Conservation (phyloP, 192 early-diverging fungal species). For the Coemansia sp. region DNA sequence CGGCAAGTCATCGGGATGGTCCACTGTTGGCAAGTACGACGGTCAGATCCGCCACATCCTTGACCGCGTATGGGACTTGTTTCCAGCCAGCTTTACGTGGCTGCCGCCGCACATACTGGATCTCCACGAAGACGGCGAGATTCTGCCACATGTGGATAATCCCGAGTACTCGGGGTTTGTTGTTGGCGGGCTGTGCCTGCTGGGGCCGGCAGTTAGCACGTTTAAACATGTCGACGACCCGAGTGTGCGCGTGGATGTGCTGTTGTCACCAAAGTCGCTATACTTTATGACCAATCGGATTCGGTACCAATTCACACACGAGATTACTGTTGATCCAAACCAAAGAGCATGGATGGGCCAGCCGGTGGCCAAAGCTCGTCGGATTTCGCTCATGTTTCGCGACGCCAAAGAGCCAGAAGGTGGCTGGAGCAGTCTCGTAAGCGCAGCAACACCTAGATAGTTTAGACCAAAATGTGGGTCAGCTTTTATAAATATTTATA, state of each 20-base stretch:
- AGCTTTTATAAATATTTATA: not conserved
- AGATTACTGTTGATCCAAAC: constrained; percentile 59
- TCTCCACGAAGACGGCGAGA: constrained; percentile 67
- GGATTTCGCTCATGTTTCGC: constrained; percentile 77
- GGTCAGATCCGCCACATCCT: constrained; percentile 56
- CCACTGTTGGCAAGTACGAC: constrained; percentile 51
- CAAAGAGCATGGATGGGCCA: constrained; percentile 59
- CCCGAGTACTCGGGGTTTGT: constrained; percentile 72
- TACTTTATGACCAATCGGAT: constrained; percentile 72
- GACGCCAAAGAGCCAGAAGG: constrained; percentile 49
- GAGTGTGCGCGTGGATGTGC: constrained; percentile 57
- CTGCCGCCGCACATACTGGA: constrained; percentile 79
- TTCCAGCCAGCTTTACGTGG: constrained; percentile 63
- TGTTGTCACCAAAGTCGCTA: constrained; percentile 64
- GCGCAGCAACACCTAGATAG: not conserved
- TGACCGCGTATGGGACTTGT: constrained; percentile 59
- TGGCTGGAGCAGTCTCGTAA: constrained; percentile 41
- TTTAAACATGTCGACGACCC: constrained; percentile 68
- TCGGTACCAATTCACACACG: constrained; percentile 80
- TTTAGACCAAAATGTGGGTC: not conserved
- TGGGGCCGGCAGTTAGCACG: constrained; percentile 70
- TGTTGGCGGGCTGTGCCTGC: constrained; percentile 73
- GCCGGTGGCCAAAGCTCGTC: constrained; percentile 56
- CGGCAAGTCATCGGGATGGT: constrained; percentile 44
- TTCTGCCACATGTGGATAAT: constrained; percentile 82